Evolutionary conservation across 1,284 basidiomycete species (phyloP), one percentile per base, ranked within the genome.

Genomic region (Lentinula novae-zelandiae): DNA sequence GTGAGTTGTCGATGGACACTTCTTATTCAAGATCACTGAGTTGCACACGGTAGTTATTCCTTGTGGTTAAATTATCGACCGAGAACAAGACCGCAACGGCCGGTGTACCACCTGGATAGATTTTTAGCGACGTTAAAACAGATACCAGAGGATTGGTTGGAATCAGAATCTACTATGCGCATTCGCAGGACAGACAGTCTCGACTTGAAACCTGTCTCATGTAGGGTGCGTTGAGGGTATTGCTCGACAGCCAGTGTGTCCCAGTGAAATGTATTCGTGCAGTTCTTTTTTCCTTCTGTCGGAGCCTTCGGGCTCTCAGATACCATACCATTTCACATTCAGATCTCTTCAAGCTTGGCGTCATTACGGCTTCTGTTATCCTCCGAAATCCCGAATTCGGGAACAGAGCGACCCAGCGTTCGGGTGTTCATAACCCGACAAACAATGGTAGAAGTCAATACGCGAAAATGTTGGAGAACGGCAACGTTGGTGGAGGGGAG

Each of bases 111-210:
- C 44, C 54, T 63, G 51, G 36, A 62, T 17, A 62, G 73, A 5
- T 75, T 81, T 62, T 71, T 76, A 51, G 71, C 75, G 1, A 75
- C 77, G 0, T 63, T 82, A 63, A 82, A 82, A 63, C 68, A 71
- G 2, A 65, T 72, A 4, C 80, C 80, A 2, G 79, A 80, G 38
- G 80, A 81, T 62, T 82, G 79, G 79, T 67, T 66, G 33, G 78
- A 82, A 63, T 67, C 78, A 6, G 67, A 72, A 2, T 67, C 72
- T 27, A 78, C 68, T 42, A 68, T 44, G 64, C 70, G 15, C 69
- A 71, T 33, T 64, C 64, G 15, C 65, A 67, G 17, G 20, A 36
- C 13, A 67, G 71, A 17, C 64, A 56, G 33, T 42, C 60, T 2
- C 27, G 56, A 58, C 48, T 57, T 72, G 46, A 69, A 68, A 53